Base-by-base conservation (phyloP, 1,284 basidiomycete species). In the Termitomyces sp. region DNA sequence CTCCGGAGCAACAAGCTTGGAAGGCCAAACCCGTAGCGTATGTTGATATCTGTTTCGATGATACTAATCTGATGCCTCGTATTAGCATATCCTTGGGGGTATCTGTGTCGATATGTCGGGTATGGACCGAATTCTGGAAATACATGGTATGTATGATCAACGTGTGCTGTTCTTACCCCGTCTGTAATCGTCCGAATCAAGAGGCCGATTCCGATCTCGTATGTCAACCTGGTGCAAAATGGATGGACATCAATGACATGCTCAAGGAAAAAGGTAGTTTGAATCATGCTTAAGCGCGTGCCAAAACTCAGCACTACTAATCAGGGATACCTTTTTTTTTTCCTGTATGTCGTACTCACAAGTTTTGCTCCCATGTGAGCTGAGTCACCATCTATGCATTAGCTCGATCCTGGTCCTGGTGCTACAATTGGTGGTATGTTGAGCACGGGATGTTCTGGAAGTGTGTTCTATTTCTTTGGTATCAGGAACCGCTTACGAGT, bases 391-490 rank as follows among this genome's bases (percentile, higher is more conserved):
- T 49, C 10, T 31, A 13, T 46, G 18, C 18, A 33, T n/a, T 53
- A 91, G 86, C 75, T 89, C 48, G 90, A 93, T 63, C 91, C 90
- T 9, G 86, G 76, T 1, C 86, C 84, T 1, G 78, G 79, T 19
- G 93, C 93, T 0, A 93, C 91, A 0, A 86, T 97, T 33, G 94
- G 93, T 26, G 95, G 94, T 0, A 97, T 98, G 92, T 76, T 92
- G 24, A 87, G 86, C 46, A 94, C 88, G 0, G 88, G 89, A 0
- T 89, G 86, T 63, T 88, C 84, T 18, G 87, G 86, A 58, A 87
- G 86, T 88, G 63, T 49, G 84, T 68, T 16, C n/a, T 11, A 33
- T 26, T 14, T 19, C 13, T 34, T 16, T 5, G 41, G 31, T 46
- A 50, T 14, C 3, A 16, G 9, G 38, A 28, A 10, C 19, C 11